Base-by-base conservation (phyloP, 1,284 basidiomycete species). In the Rhodotorula sp. region DNA sequence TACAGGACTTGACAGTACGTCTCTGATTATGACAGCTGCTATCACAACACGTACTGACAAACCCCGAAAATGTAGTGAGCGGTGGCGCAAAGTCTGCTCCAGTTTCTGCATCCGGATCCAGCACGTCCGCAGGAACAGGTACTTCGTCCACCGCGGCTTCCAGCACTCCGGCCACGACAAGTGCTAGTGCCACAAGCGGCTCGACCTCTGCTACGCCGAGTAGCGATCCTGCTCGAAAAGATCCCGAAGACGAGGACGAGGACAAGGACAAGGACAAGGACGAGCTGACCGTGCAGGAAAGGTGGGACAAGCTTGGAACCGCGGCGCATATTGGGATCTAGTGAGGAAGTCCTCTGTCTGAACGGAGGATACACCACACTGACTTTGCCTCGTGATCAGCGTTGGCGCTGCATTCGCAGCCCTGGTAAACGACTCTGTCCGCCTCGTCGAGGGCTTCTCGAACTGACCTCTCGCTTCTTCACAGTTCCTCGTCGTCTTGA, bases 401-500 rank as follows among this genome's bases (percentile, higher is more conserved):
- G 57, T 62, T n/a, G 69, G 49, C 3, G 54, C 21, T 15, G 65
- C 43, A 5, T 10, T 51, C 1, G 64, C 26, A 6, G 70, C 57
- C 5, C 20, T 72, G 3, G 70, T 68, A 6, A 23, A 26, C 21
- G 14, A 23, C 0, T 34, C 20, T 16, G 1, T 12, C 3, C 7
- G 20, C 29, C 14, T 39, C 29, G 10, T 39, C 26, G 23, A 16
- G 12, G 0, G 0, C 29, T 34, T 16, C 12, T 14, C 14, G 7
- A 14, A 16, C 43, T 56, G 20, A 49, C 46, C 18, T 2, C 3
- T 2, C 12, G 6, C 1, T 39, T 29, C 8, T 18, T 18, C 14
- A 21, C 66, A 71, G 70, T 61, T 71, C 60, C 51, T 72, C 14
- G 21, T 72, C 10, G 67, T 72, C 21, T 26, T 72, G 15, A 26